Evolutionary conservation across 441 rosid genomes (phyloP).

Genomic region (Omphalea diandra): DNA sequence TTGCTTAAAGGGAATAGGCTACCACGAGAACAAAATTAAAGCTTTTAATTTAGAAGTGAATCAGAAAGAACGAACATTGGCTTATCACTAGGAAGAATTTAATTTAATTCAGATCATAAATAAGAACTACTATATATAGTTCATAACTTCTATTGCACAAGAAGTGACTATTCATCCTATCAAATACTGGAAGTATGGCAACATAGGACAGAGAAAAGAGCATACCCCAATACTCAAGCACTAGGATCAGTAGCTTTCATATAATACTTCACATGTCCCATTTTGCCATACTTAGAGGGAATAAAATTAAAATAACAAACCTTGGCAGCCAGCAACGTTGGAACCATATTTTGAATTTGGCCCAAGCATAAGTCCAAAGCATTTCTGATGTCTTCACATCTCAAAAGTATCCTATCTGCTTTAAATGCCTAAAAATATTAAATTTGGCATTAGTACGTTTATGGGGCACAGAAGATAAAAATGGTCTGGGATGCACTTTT

Average conservation of each 20-base stretch:
- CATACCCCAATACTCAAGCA: background rate
- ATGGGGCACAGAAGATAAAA: no score
- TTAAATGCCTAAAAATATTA: slow-evolving; percentile 34
- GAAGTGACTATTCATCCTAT: background rate
- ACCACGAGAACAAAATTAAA: background rate
- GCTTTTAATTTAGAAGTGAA: background rate
- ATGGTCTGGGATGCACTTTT: background rate
- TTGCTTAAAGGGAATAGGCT: no score
- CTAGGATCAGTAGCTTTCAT: background rate
- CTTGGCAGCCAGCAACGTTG: slow-evolving; percentile 37
- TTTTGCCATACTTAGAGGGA: background rate
- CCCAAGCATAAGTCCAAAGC: slow-evolving; percentile 30
- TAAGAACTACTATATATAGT: background rate
- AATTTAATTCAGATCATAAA: background rate
- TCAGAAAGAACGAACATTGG: no score
- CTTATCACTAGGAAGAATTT: no score
- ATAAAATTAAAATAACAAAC: slow-evolving; percentile 25
- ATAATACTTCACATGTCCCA: background rate
- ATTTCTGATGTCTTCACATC: slow-evolving; percentile 33
- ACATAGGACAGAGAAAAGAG: background rate
- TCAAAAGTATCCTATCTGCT: slow-evolving; percentile 29
- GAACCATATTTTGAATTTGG: slow-evolving; percentile 41
- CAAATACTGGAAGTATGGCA: background rate
- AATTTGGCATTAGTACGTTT: slow-evolving; percentile 13
- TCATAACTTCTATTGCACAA: background rate